Percentiles rank a stretch among this genome's conserved stretches.
phyloP scores from a whole-genome alignment of 2,329 filamentous ascomycete genomes.

The Cercospora berteroae region DNA sequence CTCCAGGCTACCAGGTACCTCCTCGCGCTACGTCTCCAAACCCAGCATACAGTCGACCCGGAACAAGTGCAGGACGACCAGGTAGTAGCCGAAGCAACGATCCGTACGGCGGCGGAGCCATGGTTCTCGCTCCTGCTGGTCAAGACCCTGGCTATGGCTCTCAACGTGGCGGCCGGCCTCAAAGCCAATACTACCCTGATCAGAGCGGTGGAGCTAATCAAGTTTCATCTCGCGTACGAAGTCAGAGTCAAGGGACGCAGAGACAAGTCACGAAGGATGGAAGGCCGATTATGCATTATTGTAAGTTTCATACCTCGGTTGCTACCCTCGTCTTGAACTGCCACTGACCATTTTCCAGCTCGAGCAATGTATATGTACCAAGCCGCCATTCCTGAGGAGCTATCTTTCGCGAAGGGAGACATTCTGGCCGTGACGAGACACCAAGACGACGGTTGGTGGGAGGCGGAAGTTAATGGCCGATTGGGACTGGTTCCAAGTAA shows the following conservation, averaged over 20 bases:
- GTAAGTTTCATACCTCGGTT: conserved; percentile 57
- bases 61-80: conserved; percentile 39
- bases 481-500: conserved; percentile 65
- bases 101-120: conserved; percentile 35
- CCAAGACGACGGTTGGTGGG: conserved; percentile 99
- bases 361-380: conserved; percentile 92
- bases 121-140: conserved; percentile 48
- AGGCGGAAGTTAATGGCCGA: conserved; percentile 81
- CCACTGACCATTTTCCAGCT: conserved; percentile 47
- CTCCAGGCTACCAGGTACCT: conserved; percentile 41
- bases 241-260: conserved; percentile 85
- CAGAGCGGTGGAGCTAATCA: conserved; percentile 36
- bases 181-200: conserved; percentile 46
- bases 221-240: conserved; percentile 53
- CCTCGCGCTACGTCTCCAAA: conserved; percentile 42
- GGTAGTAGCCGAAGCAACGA: conserved; percentile 45
- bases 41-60: conserved; percentile 40
- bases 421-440: conserved; percentile 81
- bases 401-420: conserved; percentile 90
- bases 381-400: conserved; percentile 90
- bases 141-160: conserved; percentile 41
- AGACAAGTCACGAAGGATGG: conserved; percentile 83
- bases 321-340: background rate
- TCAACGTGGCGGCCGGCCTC: conserved; percentile 43
- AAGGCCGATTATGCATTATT: conserved; percentile 84